Conservation (phyloP, 2,329 filamentous ascomycete genomes). For the Seiridium cupressi region DNA sequence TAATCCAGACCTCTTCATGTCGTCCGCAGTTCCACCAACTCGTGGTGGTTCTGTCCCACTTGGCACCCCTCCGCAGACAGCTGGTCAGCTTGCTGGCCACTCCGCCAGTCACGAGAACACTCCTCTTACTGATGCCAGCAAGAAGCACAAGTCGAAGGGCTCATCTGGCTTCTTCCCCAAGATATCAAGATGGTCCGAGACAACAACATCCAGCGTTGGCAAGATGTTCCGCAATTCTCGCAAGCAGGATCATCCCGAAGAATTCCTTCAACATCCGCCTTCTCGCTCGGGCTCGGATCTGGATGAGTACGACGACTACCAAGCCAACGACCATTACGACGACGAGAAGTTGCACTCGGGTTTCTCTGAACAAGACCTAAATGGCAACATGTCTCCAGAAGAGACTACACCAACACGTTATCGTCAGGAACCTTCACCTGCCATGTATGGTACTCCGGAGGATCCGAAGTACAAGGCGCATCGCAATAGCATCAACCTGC, state of each 20-base stretch:
- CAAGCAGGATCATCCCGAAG: conserved; percentile 60
- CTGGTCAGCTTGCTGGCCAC: conserved; percentile 33
- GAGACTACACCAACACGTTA: conserved; percentile 16
- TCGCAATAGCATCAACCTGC: conserved; percentile 75
- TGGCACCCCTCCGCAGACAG: conserved; percentile 56
- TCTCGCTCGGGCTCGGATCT: conserved; percentile 80
- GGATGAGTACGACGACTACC: conserved; percentile 63
- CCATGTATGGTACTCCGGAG: conserved; percentile 55
- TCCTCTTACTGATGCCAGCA: conserved; percentile 70
- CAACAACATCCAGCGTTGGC: conserved; percentile 83
- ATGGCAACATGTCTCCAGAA: conserved; percentile 21
- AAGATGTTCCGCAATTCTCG: conserved; percentile 64
- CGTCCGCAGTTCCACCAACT: conserved; percentile 54
- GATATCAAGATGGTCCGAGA: conserved; percentile 96
- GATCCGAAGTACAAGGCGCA: conserved; percentile 82
- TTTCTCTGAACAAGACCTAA: conserved; percentile 52
- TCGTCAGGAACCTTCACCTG: conserved; percentile 43
- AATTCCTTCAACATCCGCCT: conserved; percentile 52
- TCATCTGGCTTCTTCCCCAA: conserved; percentile 83
- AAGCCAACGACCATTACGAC: conserved; percentile 51
- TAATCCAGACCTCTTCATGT: conserved; percentile 59
- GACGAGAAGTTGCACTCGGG: conserved; percentile 61
- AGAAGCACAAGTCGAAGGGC: conserved; percentile 84
- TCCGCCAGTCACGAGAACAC: conserved; percentile 77
- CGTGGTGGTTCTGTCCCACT: conserved; percentile 54